Evolutionary conservation across 2,329 filamentous ascomycete species (phyloP).

Genomic region (Microsporum ferrugineum): DNA sequence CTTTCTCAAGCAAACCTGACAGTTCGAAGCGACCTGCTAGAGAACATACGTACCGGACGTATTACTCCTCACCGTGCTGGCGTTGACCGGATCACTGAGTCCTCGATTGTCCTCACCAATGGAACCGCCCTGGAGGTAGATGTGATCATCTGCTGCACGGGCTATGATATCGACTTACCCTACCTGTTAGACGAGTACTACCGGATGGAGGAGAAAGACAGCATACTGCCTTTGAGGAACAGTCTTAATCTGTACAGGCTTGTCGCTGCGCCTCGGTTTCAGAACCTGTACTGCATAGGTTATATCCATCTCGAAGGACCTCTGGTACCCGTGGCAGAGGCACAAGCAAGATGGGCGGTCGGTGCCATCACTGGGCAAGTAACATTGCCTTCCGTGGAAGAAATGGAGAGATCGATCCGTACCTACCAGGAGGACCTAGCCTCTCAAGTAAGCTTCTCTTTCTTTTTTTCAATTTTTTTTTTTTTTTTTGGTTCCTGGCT

Average conservation of each 20-base stretch:
- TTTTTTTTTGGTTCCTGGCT: background rate
- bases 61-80: constrained; percentile 25
- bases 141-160: constrained; percentile 26
- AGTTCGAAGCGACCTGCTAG: constrained; percentile 25
- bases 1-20: constrained; percentile 28
- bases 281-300: constrained; percentile 27
- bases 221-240: constrained; percentile 15
- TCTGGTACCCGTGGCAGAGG: constrained; percentile 22
- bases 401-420: constrained; percentile 21
- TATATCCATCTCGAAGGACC: constrained; percentile 25
- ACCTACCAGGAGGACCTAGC: constrained; percentile 20
- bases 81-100: constrained; percentile 23
- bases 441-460: constrained; percentile 11
- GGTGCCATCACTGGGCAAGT: constrained; percentile 21
- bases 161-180: constrained; percentile 20
- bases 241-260: constrained; percentile 24
- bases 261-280: constrained; percentile 22
- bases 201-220: constrained; percentile 10
- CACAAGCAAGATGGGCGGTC: constrained; percentile 27
- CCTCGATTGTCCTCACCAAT: constrained; percentile 21
- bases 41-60: constrained; percentile 24
- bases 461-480: background rate
- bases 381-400: constrained; percentile 17
- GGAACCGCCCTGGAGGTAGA: constrained; percentile 23
- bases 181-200: constrained; percentile 16